Percentiles rank a stretch among this genome's conserved stretches.
Evolutionary conservation across 352 stramenopile species (phyloP).

Genomic region (Plasmopara muralis): DNA sequence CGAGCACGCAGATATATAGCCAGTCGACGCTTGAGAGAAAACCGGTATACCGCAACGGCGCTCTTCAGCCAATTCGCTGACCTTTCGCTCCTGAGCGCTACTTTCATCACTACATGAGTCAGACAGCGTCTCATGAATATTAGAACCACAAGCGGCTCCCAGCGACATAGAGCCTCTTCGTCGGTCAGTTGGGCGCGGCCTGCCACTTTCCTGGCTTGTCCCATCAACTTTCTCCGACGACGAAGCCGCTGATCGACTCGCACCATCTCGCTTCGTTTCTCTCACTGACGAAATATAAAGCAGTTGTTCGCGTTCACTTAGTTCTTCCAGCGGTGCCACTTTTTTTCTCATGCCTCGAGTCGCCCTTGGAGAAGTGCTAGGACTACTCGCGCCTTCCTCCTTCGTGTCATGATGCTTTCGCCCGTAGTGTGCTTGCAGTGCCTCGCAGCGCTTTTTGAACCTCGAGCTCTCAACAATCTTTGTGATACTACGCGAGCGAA

Average conservation of each 20-base stretch:
- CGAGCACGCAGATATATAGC: slow-evolving; percentile 4
- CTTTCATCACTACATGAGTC: slow-evolving; percentile 17
- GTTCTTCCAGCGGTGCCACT: slow-evolving; percentile 24
- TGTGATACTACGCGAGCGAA: slow-evolving; percentile 30
- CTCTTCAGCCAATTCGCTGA: neutral
- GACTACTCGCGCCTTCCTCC: slow-evolving; percentile 3
- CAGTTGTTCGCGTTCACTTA: slow-evolving; percentile 26
- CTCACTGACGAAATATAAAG: slow-evolving; percentile 8
- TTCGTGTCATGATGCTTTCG: slow-evolving; percentile 17
- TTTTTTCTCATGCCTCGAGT: slow-evolving; percentile 14
- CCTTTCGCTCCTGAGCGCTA: slow-evolving; percentile 2
- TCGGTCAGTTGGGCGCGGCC: slow-evolving; percentile 7
- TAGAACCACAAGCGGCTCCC: slow-evolving; percentile 9
- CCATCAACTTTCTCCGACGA: slow-evolving; percentile 13
- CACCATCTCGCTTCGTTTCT: slow-evolving; percentile 3
- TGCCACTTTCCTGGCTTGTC: slow-evolving; percentile 1
- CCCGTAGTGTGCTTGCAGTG: slow-evolving; percentile 20
- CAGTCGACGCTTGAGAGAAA: slow-evolving; percentile 15
- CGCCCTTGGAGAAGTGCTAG: neutral
- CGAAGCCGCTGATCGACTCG: slow-evolving; percentile 3
- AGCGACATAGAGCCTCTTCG: slow-evolving; percentile 13
- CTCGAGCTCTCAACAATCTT: slow-evolving; percentile 35
- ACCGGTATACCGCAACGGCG: neutral
- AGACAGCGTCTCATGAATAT: slow-evolving; percentile 11
- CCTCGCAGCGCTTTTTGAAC: slow-evolving; percentile 41